Conservation (phyloP, 2,329 filamentous ascomycete genomes). For the Echinosphaeria canescens region DNA sequence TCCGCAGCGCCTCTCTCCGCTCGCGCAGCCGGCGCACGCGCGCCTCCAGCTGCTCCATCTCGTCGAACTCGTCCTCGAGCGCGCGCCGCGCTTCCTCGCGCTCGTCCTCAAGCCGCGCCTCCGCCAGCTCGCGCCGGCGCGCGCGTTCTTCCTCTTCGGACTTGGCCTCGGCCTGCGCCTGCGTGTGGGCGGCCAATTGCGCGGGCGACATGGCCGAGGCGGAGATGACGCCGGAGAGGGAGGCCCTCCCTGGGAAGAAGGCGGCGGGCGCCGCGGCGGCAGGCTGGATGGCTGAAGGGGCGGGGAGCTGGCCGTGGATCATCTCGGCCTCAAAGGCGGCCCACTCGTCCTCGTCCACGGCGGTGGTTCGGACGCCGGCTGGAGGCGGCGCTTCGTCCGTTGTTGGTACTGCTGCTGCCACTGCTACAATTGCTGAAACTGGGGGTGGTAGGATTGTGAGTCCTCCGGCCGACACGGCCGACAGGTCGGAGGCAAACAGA, state of each 20-base stretch:
- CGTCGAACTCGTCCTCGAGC: constrained; percentile 58
- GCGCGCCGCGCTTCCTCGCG: constrained; percentile 55
- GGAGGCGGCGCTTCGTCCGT: no score
- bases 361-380: constrained; percentile 6
- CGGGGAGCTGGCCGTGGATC: constrained; percentile 34
- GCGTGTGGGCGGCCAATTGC: constrained; percentile 36
- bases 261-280: constrained; percentile 7
- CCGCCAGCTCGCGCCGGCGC: constrained; percentile 28
- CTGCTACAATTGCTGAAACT: no score
- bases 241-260: constrained; percentile 13
- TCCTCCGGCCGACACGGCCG: constrained; percentile 1
- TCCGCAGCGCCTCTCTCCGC: constrained; percentile 39
- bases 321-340: constrained; percentile 65
- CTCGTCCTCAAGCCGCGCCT: constrained; percentile 37
- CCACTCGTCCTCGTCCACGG: constrained; percentile 62
- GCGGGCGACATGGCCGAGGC: constrained; percentile 45
- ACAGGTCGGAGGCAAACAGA: constrained; percentile 1
- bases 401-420: no score
- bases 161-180: no score
- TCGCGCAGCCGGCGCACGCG: constrained; percentile 48
- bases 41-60: constrained; percentile 62
- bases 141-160: constrained; percentile 26
- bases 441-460: no score
- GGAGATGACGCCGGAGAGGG: constrained; percentile 44
- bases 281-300: no score